phyloP scores from a whole-genome alignment of 164 flowering plant species.

The Protea cynaroides region DNA sequence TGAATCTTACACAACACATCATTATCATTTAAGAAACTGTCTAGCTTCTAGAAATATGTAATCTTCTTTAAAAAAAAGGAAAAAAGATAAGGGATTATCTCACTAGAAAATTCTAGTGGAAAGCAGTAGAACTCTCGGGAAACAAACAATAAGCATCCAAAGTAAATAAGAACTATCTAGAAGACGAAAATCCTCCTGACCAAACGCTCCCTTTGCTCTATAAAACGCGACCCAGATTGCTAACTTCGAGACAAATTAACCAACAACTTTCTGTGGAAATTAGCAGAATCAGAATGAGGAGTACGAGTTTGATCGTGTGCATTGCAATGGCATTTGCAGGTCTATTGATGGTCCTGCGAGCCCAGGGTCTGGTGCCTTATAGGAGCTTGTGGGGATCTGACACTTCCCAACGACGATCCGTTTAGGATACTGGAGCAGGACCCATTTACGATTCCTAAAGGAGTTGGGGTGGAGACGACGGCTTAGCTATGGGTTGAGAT shows the following conservation, averaged over 20 bases:
- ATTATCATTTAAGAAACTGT: too few species aligned
- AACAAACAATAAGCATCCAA: neutral
- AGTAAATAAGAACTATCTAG: neutral
- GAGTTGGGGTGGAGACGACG: neutral
- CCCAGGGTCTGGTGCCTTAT: conserved; percentile 28
- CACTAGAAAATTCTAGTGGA: neutral
- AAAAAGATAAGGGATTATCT: too few species aligned
- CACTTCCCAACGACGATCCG: conserved; percentile 35
- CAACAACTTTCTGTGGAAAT: neutral
- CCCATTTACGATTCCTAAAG: conserved; percentile 19
- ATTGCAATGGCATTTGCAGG: neutral
- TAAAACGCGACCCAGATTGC: neutral
- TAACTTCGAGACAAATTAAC: too few species aligned
- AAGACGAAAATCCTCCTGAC: too few species aligned
- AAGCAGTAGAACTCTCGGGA: neutral
- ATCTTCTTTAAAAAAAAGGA: too few species aligned
- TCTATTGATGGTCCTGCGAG: neutral
- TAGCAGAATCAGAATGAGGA: neutral
- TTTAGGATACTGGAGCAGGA: conserved; percentile 39
- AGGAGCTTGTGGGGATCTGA: conserved; percentile 26
- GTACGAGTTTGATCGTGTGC: neutral
- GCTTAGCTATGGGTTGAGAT: conserved; percentile 17
- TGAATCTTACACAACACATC: too few species aligned
- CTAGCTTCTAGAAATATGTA: too few species aligned
- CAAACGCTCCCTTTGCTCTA: neutral